These are phyloP conservation scores for Obelidium mucronatum DNA, from an alignment of 192 early-diverging fungal species.

Conservation along the genomic window DNA sequence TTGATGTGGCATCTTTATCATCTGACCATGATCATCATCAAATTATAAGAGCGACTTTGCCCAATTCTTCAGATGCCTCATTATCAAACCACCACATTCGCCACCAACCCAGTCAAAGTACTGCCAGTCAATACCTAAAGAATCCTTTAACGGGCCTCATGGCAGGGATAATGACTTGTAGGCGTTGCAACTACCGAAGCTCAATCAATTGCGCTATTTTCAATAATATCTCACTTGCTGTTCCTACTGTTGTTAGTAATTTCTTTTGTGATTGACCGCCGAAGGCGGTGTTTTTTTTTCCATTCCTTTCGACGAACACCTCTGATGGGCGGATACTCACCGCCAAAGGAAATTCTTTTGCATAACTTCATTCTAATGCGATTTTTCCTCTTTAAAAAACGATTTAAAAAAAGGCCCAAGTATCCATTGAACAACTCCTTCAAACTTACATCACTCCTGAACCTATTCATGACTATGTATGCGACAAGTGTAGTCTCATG, in stretches of 20 bases:
- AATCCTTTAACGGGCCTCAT: slow-evolving; percentile 82
- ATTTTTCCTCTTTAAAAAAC: not conserved
- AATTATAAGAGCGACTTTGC: not conserved
- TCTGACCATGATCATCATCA: not conserved
- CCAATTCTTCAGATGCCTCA: slow-evolving; percentile 6
- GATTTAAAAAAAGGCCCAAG: slow-evolving; percentile 46
- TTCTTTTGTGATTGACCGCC: slow-evolving; percentile 77
- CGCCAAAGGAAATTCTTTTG: slow-evolving; percentile 26
- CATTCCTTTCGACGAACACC: too few relatives aligned
- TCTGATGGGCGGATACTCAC: too few relatives aligned
- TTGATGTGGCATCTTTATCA: not conserved
- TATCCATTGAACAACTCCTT: slow-evolving; percentile 61
- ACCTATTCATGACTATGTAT: slow-evolving; percentile 68
- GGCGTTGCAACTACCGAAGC: slow-evolving; percentile 71
- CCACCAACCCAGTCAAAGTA: not conserved
- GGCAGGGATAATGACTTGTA: slow-evolving; percentile 78
- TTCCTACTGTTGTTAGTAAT: slow-evolving; percentile 26
- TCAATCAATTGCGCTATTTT: slow-evolving; percentile 32
- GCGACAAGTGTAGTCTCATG: slow-evolving; percentile 68
- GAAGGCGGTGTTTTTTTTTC: too few relatives aligned
- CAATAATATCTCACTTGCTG: slow-evolving; percentile 22
- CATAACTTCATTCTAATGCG: not conserved
- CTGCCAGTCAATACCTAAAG: not conserved
- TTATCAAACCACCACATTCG: too few relatives aligned
- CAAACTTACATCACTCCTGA: slow-evolving; percentile 65